Conservation (phyloP, 805 yeast genomes). For the Sugiyamaella floridensis region DNA sequence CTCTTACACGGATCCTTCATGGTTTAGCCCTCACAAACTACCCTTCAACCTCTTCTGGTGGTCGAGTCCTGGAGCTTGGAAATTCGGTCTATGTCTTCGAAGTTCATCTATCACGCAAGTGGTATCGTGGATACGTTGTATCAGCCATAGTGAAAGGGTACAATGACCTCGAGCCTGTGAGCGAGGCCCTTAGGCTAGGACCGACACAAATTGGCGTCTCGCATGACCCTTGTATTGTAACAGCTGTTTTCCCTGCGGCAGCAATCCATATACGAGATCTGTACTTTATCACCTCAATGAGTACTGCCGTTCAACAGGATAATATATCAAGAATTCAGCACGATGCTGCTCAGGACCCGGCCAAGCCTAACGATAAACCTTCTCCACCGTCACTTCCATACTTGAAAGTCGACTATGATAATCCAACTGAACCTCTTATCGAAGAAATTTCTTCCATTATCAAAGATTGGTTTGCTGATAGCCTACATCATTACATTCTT, state of each 20-base stretch:
- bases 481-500: slow-evolving; percentile 23
- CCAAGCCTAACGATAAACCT: background rate
- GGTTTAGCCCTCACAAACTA: slow-evolving; percentile 28
- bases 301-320: too few species aligned
- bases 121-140: slow-evolving; percentile 76
- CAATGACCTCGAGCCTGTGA: background rate
- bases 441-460: slow-evolving; percentile 30
- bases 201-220: slow-evolving; percentile 15
- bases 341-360: too few species aligned
- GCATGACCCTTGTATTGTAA: background rate
- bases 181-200: slow-evolving; percentile 5
- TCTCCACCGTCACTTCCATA: slow-evolving; percentile 22
- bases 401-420: slow-evolving; percentile 20
- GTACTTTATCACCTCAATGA: background rate
- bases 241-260: background rate
- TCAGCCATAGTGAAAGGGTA: slow-evolving; percentile 25
- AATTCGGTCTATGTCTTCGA: slow-evolving; percentile 75
- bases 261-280: background rate
- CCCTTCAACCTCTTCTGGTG: slow-evolving; percentile 30
- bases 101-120: slow-evolving; percentile 42
- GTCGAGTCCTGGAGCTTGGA: slow-evolving; percentile 39
- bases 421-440: slow-evolving; percentile 25
- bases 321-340: too few species aligned
- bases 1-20: slow-evolving; percentile 36
- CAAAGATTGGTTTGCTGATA: slow-evolving; percentile 28